phyloP scores from a whole-genome alignment of 768 basidiomycete species.

The Mycena crocata region DNA sequence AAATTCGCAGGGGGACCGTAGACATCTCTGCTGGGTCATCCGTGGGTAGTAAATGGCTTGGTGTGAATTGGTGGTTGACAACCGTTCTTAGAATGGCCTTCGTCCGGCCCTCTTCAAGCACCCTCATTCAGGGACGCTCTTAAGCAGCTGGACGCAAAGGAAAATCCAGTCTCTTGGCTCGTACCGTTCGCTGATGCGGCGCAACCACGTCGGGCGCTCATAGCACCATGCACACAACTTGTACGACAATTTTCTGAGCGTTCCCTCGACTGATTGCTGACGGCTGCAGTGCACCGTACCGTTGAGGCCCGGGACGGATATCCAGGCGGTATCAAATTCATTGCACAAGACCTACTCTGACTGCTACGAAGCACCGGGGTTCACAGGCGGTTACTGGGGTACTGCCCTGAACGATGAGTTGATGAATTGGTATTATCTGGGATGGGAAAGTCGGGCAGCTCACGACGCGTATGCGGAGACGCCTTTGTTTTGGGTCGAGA shows the following conservation, averaged over 20 bases:
- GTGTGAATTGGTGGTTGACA: background rate
- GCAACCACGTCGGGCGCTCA: slow-evolving; percentile 15
- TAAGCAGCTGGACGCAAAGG: slow-evolving; percentile 6
- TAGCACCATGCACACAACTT: slow-evolving; percentile 19
- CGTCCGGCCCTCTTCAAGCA: slow-evolving; percentile 13
- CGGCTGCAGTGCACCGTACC: slow-evolving; percentile 18
- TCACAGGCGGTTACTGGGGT: slow-evolving; percentile 28
- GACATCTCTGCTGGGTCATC: slow-evolving; percentile 26
- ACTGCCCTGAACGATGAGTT: slow-evolving; percentile 18
- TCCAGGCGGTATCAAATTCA: background rate
- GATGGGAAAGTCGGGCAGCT: slow-evolving; percentile 11
- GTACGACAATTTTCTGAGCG: background rate
- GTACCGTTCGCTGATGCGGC: slow-evolving; percentile 18
- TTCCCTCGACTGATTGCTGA: background rate
- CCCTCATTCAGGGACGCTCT: slow-evolving; percentile 16
- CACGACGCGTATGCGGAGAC: slow-evolving; percentile 25
- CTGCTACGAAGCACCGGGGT: slow-evolving; percentile 25
- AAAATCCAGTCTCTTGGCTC: slow-evolving; percentile 16
- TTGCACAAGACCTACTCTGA: slow-evolving; percentile 28
- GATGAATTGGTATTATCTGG: slow-evolving; percentile 26
- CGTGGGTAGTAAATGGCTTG: slow-evolving; percentile 2
- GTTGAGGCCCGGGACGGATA: slow-evolving; percentile 6
- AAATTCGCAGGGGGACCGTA: background rate
- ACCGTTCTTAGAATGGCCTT: slow-evolving; percentile 11
- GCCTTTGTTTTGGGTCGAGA: slow-evolving; percentile 22